phyloP scores from a whole-genome alignment of 129 eudicot species.

The Pseudognaphalium luteoalbum region DNA sequence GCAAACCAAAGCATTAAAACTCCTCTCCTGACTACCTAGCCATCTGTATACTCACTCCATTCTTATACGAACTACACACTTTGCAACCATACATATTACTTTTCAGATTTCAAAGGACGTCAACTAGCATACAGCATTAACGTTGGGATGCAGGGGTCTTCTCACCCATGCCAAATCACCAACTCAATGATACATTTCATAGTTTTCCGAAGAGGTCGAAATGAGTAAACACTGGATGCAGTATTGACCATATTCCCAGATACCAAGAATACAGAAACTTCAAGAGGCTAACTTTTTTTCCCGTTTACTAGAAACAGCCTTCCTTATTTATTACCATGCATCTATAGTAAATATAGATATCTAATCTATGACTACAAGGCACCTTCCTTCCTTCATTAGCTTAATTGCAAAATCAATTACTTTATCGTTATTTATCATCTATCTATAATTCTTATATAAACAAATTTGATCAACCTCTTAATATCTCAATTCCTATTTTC shows the following conservation, averaged over 20 bases:
- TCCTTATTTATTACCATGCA: background rate
- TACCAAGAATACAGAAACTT: background rate
- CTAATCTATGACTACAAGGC: background rate
- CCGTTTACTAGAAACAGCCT: background rate
- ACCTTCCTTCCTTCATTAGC: background rate
- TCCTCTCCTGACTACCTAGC: background rate
- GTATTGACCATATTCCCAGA: slow-evolving; percentile 12
- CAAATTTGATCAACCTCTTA: too few relatives aligned
- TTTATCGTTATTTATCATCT: too few relatives aligned
- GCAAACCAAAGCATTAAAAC: background rate
- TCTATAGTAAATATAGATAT: too few relatives aligned
- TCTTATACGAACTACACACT: background rate
- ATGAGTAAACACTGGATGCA: background rate
- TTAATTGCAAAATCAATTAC: too few relatives aligned
- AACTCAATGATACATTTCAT: background rate
- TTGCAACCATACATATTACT: background rate
- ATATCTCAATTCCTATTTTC: too few relatives aligned
- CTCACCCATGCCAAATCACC: background rate
- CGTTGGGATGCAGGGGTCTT: background rate
- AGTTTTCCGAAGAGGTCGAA: background rate
- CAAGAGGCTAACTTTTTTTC: background rate
- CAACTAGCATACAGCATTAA: background rate
- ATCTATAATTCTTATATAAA: too few relatives aligned
- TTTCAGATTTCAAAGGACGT: background rate
- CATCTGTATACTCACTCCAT: background rate